A percentile compares a stretch with the other conserved stretches of the same genome.
Evolutionary conservation across 345 rosid genomes (phyloP).

Genomic region (Aquilaria sinensis): DNA sequence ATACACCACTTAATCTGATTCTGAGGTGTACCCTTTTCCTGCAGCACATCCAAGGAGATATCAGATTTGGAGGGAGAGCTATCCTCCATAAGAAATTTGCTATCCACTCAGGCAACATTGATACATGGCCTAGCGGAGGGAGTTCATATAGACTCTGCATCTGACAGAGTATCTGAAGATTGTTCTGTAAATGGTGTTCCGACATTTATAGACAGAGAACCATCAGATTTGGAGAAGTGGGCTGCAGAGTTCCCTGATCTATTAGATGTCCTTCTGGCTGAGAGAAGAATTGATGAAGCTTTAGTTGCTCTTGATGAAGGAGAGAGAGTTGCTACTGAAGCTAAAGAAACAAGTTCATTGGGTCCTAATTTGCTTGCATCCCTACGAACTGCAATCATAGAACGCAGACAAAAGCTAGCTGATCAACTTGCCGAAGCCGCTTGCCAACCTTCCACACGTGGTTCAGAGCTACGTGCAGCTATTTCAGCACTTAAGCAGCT

Average conservation of each 20-base stretch:
- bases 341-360: conserved; percentile 46
- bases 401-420: conserved; percentile 79
- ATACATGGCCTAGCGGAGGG: conserved; percentile 94
- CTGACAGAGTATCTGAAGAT: conserved; percentile 39
- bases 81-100: conserved; percentile 79
- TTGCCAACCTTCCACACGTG: conserved; percentile 92
- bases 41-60: conserved; percentile 97
- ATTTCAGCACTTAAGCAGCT: conserved; percentile 91
- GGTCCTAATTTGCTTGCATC: conserved; percentile 41
- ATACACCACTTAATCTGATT: background rate
- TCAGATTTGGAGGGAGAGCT: conserved; percentile 98
- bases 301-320: conserved; percentile 87
- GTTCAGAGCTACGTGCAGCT: conserved; percentile 89
- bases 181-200: conserved; percentile 30
- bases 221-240: conserved; percentile 87
- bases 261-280: conserved; percentile 92
- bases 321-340: conserved; percentile 57
- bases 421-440: conserved; percentile 98
- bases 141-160: conserved; percentile 51
- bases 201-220: conserved; percentile 48
- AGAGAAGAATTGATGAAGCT: conserved; percentile 94
- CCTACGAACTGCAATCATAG: conserved; percentile 51
- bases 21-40: conserved; percentile 6
- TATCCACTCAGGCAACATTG: conserved; percentile 90
- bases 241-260: conserved; percentile 76